phyloP scores from a whole-genome alignment of 176 grass and related monocot species.

The Musa troglodytarum region DNA sequence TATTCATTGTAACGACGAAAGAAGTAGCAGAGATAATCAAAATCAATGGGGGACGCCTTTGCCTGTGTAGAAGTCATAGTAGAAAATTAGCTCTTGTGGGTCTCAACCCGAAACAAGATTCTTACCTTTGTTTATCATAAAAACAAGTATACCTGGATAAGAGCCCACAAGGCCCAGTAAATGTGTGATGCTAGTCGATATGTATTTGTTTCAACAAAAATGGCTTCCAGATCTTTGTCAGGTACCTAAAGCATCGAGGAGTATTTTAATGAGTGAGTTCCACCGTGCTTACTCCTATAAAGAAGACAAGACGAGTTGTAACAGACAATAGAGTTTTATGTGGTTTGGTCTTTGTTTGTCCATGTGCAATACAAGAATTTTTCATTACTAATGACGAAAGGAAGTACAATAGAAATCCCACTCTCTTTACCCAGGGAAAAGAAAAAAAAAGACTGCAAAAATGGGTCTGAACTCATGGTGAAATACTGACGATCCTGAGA shows the following conservation, averaged over 20 bases:
- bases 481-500: too few relatives aligned
- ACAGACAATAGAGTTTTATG: background rate
- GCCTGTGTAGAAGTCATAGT: slow-evolving; percentile 33
- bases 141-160: slow-evolving; percentile 57
- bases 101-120: background rate
- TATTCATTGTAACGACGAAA: slow-evolving; percentile 79
- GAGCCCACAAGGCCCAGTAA: slow-evolving; percentile 91
- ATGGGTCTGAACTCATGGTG: too few relatives aligned
- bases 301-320: background rate
- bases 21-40: slow-evolving; percentile 81
- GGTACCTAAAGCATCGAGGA: slow-evolving; percentile 29
- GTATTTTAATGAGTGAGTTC: background rate
- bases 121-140: background rate
- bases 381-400: background rate
- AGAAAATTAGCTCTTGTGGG: background rate
- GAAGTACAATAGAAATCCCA: too few relatives aligned
- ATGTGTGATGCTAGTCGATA: slow-evolving; percentile 77
- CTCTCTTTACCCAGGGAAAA: too few relatives aligned
- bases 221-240: slow-evolving; percentile 47
- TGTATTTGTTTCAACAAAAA: slow-evolving; percentile 89
- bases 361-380: background rate
- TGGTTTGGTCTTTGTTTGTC: background rate
- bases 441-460: too few relatives aligned
- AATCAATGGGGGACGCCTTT: slow-evolving; percentile 86
- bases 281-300: background rate